Percentiles rank a stretch among this genome's conserved stretches.
Conservation (phyloP, 2,329 filamentous ascomycete genomes). For the Graphilbum sp. region DNA sequence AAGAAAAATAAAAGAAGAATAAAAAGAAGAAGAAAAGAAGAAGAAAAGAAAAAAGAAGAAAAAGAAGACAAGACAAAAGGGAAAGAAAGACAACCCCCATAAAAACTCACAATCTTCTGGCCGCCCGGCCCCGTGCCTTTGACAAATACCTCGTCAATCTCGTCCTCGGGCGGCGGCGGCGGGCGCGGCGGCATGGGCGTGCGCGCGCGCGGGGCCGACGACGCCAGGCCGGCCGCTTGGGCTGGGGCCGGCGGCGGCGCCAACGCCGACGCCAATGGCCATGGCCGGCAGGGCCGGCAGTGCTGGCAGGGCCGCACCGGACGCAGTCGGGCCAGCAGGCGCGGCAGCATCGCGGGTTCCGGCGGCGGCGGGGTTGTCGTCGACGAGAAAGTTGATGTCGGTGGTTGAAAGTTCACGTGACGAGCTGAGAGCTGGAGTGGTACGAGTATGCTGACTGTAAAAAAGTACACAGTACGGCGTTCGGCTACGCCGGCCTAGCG, state of each 20-base stretch:
- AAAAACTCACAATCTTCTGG: constrained; percentile 64
- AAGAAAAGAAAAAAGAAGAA: constrained; percentile 1
- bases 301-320: no score
- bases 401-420: no score
- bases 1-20: neutral
- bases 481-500: no score
- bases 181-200: constrained; percentile 64
- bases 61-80: neutral
- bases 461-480: no score
- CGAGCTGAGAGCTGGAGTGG: no score
- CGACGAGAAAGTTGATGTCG: no score
- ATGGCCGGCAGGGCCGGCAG: no score
- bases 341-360: no score
- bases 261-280: neutral
- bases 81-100: neutral
- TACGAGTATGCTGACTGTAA: no score
- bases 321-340: no score
- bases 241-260: neutral
- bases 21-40: neutral
- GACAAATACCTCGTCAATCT: constrained; percentile 72
- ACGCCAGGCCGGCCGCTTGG: neutral
- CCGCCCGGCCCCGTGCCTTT: constrained; percentile 87
- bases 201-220: neutral
- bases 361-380: no score
- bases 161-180: constrained; percentile 53